Percentiles rank a stretch among this genome's conserved stretches.
Evolutionary conservation across 2,329 filamentous ascomycete species (phyloP).

Genomic region (Bipolaris oryzae): DNA sequence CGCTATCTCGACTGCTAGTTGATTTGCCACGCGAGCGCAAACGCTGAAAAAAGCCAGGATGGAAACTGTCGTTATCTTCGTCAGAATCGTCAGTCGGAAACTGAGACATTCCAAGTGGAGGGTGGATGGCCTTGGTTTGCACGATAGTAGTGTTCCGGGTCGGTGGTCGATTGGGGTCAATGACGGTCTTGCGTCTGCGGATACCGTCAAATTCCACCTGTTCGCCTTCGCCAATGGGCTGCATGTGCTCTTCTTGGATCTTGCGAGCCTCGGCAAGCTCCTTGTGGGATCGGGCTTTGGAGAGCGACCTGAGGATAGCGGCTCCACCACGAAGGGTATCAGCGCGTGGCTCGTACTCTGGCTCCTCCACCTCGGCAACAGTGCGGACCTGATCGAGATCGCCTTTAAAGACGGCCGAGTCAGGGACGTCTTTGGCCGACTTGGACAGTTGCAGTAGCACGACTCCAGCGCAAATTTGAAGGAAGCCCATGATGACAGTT

Average conservation of each 20-base stretch:
- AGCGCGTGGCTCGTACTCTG: conserved; percentile 94
- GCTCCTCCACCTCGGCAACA: conserved; percentile 91
- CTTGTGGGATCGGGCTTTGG: conserved; percentile 73
- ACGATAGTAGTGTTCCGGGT: conserved; percentile 46
- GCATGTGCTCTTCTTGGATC: conserved; percentile 80
- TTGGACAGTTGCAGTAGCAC: conserved; percentile 95
- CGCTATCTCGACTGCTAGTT: conserved; percentile 30
- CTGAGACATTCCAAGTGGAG: conserved; percentile 84
- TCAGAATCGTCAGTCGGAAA: conserved; percentile 70
- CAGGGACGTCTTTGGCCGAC: conserved; percentile 95
- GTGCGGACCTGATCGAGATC: conserved; percentile 95
- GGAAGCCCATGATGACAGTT: conserved; percentile 90
- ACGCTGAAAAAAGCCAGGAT: conserved; percentile 57
- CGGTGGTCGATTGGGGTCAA: conserved; percentile 51
- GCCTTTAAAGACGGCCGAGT: conserved; percentile 87
- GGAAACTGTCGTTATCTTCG: conserved; percentile 45
- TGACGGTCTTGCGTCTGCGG: conserved; percentile 69
- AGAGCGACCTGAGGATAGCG: conserved; percentile 84
- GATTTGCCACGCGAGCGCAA: conserved; percentile 46
- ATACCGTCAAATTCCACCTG: conserved; percentile 91
- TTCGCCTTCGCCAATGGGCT: conserved; percentile 78
- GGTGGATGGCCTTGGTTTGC: conserved; percentile 64
- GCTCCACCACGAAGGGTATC: conserved; percentile 93
- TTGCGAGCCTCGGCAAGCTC: conserved; percentile 80
- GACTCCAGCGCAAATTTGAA: conserved; percentile 92